Conservation (phyloP, 1,139 yeast species). For the Kluyveromyces sp. region DNA sequence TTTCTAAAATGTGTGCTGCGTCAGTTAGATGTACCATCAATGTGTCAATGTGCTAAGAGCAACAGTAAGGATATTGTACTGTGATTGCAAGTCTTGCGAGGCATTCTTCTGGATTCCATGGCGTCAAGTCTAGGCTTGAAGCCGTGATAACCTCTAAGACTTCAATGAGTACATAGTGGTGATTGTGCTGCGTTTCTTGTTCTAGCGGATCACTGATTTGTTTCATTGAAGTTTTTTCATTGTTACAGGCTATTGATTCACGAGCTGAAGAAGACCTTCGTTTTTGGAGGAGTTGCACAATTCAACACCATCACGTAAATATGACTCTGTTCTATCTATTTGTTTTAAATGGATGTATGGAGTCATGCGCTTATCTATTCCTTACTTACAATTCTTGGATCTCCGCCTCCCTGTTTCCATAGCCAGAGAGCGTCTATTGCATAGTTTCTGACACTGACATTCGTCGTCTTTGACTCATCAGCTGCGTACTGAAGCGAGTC, state of each 20-base stretch:
- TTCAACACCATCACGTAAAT: neutral
- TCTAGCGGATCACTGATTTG: neutral
- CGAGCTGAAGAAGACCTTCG: neutral
- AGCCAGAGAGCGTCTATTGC: conserved; percentile 94
- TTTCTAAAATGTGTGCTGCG: conserved; percentile 6
- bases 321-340: neutral
- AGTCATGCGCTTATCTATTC: conserved; percentile 1
- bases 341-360: conserved; percentile 3
- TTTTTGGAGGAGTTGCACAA: neutral
- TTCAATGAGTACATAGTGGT: neutral
- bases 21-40: conserved; percentile 31
- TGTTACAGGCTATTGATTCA: neutral
- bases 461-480: conserved; percentile 56
- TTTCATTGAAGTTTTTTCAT: conserved; percentile 2
- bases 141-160: neutral
- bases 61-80: conserved; percentile 2
- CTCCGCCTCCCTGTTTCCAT: conserved; percentile 78
- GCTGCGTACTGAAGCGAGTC: conserved; percentile 70
- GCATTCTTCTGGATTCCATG: neutral
- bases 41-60: conserved; percentile 41
- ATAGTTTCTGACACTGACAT: conserved; percentile 71
- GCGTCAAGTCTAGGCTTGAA: neutral
- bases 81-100: neutral
- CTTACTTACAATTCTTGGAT: conserved; percentile 18
- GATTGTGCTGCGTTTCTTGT: neutral